Evolutionary conservation across 2,329 filamentous ascomycete genomes (phyloP).

Genomic region (Ophiostoma tasmaniense): DNA sequence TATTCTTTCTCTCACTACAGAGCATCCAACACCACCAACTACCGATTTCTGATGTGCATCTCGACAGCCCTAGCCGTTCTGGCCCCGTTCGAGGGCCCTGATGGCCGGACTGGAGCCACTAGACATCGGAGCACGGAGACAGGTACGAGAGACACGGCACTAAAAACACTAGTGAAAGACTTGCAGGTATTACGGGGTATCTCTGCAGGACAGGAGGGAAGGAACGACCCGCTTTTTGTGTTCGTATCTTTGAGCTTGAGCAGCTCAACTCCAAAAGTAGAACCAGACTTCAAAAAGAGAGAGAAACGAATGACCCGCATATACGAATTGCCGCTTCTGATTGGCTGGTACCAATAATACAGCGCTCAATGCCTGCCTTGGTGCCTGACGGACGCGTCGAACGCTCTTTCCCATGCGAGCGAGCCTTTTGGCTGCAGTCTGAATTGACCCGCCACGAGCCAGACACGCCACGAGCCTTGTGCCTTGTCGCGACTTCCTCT

Average conservation of each 20-base stretch:
- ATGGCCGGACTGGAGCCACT: slow-evolving; percentile 2
- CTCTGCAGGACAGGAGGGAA: background rate
- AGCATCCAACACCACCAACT: too few relatives aligned
- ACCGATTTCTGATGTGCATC: background rate
- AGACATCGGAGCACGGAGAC: slow-evolving; percentile 1
- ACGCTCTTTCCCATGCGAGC: background rate
- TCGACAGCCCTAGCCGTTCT: slow-evolving; percentile 5
- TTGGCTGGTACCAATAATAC: background rate
- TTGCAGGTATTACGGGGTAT: slow-evolving; percentile 3
- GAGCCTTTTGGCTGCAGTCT: background rate
- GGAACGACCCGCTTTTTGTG: background rate
- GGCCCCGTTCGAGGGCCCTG: background rate
- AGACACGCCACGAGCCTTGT: background rate
- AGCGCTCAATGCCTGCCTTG: slow-evolving; percentile 10
- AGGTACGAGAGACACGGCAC: background rate
- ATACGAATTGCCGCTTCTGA: background rate
- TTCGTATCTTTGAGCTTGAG: background rate
- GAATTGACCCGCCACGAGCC: background rate
- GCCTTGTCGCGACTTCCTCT: slow-evolving; percentile 7
- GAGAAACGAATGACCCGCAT: background rate
- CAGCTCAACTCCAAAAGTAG: background rate
- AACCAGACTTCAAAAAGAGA: background rate
- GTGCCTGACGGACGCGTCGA: slow-evolving; percentile 15
- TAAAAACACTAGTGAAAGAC: background rate
- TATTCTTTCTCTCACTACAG: too few relatives aligned